Evolutionary conservation across 2,329 filamentous ascomycete genomes (phyloP).

Genomic region (Aschersonia sp.): DNA sequence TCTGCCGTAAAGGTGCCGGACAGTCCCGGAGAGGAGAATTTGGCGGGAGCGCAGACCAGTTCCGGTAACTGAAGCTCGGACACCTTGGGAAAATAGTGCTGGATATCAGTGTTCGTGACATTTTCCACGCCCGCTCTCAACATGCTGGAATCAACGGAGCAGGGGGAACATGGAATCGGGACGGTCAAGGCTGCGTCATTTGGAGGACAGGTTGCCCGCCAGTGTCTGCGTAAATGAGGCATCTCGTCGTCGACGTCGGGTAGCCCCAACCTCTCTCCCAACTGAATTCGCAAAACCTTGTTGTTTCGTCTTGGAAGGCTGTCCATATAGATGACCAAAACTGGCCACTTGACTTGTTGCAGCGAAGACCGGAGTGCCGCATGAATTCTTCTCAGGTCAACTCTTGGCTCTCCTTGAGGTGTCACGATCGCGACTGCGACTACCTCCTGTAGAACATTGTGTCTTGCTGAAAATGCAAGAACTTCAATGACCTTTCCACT

Average conservation of each 20-base stretch:
- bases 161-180: constrained; percentile 21
- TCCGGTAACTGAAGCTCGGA: constrained; percentile 5
- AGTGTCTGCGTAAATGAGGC: constrained; percentile 29
- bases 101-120: constrained; percentile 6
- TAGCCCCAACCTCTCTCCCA: constrained; percentile 32
- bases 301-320: constrained; percentile 39
- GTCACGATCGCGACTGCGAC: constrained; percentile 38
- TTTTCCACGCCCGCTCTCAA: constrained; percentile 11
- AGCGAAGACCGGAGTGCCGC: constrained; percentile 29
- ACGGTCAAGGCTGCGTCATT: constrained; percentile 29
- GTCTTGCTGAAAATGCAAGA: constrained; percentile 36
- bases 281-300: constrained; percentile 39
- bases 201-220: constrained; percentile 32
- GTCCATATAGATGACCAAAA: constrained; percentile 38
- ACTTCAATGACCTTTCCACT: constrained; percentile 31
- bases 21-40: neutral
- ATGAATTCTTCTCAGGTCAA: constrained; percentile 33
- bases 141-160: constrained; percentile 15
- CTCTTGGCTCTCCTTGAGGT: constrained; percentile 23
- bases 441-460: constrained; percentile 40
- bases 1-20: constrained; percentile 3
- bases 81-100: constrained; percentile 6
- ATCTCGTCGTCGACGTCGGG: constrained; percentile 28
- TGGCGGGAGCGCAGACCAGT: constrained; percentile 10
- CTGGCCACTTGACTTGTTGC: constrained; percentile 38